A percentile compares a stretch with the other conserved stretches of the same genome.
These are phyloP conservation scores for Jaltomata sinuosa DNA, from an alignment of 257 asterid species.

Conservation along the genomic window DNA sequence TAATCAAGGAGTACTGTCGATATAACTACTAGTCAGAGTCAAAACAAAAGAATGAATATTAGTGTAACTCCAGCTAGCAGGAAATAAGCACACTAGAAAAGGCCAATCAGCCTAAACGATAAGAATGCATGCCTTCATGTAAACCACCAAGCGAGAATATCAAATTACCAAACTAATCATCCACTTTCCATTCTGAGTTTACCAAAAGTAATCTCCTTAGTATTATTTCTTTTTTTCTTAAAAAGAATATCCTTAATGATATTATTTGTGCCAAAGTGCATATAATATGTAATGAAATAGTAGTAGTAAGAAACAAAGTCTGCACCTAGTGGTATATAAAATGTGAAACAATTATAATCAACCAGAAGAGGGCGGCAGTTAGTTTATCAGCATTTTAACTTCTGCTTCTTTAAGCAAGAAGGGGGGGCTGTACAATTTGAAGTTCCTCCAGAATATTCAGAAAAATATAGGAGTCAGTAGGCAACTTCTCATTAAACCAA, in stretches of 20 bases:
- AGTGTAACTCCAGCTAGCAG: background rate
- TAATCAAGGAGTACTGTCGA: background rate
- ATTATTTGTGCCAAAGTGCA: background rate
- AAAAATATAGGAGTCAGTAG: background rate
- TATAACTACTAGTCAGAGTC: background rate
- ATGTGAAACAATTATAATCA: background rate
- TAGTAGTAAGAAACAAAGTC: background rate
- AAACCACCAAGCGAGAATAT: background rate
- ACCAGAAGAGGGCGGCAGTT: background rate
- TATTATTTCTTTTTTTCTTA: background rate
- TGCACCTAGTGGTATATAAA: background rate
- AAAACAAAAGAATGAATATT: background rate
- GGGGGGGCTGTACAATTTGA: background rate
- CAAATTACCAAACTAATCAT: background rate
- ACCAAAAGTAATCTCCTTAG: background rate
- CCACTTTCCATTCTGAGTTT: background rate
- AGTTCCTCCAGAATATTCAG: background rate
- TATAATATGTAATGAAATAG: background rate
- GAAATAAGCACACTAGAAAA: background rate
- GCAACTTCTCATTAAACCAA: background rate
- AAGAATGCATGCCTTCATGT: background rate
- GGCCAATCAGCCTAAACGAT: background rate
- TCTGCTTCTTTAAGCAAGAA: background rate
- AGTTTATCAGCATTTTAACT: background rate
- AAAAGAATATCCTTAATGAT: background rate